Evolutionary conservation across 805 yeast species (phyloP).

Genomic region (Metschnikowia drakensbergensis): DNA sequence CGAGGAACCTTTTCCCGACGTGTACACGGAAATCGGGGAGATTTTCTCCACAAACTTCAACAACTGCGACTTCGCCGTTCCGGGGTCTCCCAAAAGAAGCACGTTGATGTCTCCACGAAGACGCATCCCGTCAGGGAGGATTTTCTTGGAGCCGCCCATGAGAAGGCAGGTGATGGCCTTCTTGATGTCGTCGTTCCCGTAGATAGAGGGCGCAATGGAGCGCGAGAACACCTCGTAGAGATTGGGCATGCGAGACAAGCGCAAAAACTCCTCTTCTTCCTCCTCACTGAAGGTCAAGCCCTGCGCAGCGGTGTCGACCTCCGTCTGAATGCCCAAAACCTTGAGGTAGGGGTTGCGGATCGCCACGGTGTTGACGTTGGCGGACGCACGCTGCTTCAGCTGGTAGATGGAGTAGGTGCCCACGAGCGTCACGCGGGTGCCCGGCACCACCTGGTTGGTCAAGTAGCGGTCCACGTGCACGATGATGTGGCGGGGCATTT

Average conservation of each 20-base stretch:
- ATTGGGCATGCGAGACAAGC: constrained; percentile 76
- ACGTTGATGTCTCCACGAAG: constrained; percentile 97
- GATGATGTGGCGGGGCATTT: constrained; percentile 91
- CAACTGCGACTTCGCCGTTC: constrained; percentile 96
- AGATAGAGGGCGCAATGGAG: constrained; percentile 95
- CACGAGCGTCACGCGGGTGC: constrained; percentile 85
- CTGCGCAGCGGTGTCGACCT: constrained; percentile 63
- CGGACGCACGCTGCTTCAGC: constrained; percentile 45
- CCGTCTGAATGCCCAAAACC: constrained; percentile 82
- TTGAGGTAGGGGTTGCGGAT: constrained; percentile 88
- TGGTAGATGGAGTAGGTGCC: constrained; percentile 94
- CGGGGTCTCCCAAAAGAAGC: constrained; percentile 92
- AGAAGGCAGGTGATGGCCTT: constrained; percentile 88
- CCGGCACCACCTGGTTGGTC: constrained; percentile 90
- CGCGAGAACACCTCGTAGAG: constrained; percentile 79
- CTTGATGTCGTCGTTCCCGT: constrained; percentile 89
- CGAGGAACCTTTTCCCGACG: constrained; percentile 98
- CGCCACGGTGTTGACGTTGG: constrained; percentile 61
- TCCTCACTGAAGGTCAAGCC: constrained; percentile 73
- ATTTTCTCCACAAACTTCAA: constrained; percentile 93
- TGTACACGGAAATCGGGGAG: constrained; percentile 90
- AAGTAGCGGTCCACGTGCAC: constrained; percentile 85
- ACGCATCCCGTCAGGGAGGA: constrained; percentile 93
- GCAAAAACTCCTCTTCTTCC: constrained; percentile 88
- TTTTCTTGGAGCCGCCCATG: constrained; percentile 90